These are phyloP conservation scores for Suhomyces sp. DNA, from an alignment of 805 yeast species.

Conservation along the genomic window DNA sequence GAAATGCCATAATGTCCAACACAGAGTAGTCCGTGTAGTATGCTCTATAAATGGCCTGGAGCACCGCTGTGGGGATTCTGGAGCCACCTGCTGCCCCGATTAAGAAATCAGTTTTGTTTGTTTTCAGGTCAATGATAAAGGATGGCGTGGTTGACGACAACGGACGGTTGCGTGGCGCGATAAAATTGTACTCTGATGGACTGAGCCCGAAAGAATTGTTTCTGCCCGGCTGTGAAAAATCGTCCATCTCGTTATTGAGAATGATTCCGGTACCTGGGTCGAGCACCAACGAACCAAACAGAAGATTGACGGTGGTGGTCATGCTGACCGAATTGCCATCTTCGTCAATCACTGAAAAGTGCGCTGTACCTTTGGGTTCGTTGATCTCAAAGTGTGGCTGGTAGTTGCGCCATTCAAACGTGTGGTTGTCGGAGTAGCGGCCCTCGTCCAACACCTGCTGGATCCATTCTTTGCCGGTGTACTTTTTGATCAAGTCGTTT, in stretches of 20 bases:
- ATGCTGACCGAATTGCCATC: slow-evolving; percentile 76
- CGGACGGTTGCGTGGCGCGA: slow-evolving; percentile 77
- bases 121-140: slow-evolving; percentile 43
- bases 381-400: slow-evolving; percentile 73
- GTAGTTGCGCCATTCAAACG: slow-evolving; percentile 70
- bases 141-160: slow-evolving; percentile 81
- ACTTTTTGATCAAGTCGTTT: slow-evolving; percentile 37
- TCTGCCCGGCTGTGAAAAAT: slow-evolving; percentile 70
- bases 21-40: slow-evolving; percentile 58
- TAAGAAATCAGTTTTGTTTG: slow-evolving; percentile 51
- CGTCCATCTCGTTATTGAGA: slow-evolving; percentile 92
- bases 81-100: slow-evolving; percentile 97
- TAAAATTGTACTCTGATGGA: slow-evolving; percentile 78
- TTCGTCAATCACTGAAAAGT: slow-evolving; percentile 74
- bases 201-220: slow-evolving; percentile 75
- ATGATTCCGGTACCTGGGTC: slow-evolving; percentile 81
- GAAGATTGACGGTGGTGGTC: slow-evolving; percentile 83
- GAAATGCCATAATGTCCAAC: slow-evolving; percentile 69
- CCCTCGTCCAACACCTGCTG: slow-evolving; percentile 35
- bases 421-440: slow-evolving; percentile 52
- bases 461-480: slow-evolving; percentile 58
- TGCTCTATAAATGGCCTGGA: slow-evolving; percentile 72
- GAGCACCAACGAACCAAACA: slow-evolving; percentile 79
- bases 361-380: slow-evolving; percentile 91
- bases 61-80: slow-evolving; percentile 74